These are phyloP conservation scores for Silene conica DNA, from an alignment of 148 eudicot genomes.

Conservation along the genomic window DNA sequence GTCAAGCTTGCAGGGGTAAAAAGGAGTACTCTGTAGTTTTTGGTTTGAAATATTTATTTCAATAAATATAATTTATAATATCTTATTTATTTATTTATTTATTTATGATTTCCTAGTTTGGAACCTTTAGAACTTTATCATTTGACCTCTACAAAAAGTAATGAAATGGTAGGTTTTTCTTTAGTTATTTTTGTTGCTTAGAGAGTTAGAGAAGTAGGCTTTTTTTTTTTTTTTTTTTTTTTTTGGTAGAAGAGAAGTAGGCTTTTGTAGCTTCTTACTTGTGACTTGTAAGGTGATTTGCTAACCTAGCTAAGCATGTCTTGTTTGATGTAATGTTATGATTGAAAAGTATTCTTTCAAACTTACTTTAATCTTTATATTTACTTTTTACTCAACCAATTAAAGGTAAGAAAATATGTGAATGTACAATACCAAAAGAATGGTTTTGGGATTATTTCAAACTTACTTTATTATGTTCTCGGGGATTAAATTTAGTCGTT, in stretches of 20 bases:
- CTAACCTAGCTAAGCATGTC: conserved; percentile 2
- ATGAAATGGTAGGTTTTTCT: conserved; percentile 2
- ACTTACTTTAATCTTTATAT: background rate
- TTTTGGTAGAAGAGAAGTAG: no score
- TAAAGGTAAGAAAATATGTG: background rate
- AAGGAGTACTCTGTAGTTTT: conserved; percentile 11
- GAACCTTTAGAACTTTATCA: conserved; percentile 18
- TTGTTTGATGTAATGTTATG: background rate
- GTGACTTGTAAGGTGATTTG: conserved; percentile 10
- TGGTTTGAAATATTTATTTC: background rate
- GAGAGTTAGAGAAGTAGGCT: background rate
- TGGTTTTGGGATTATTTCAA: no score
- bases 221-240: no score
- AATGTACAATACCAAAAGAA: background rate
- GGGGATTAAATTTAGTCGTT: no score
- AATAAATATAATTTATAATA: background rate
- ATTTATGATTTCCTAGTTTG: conserved; percentile 11
- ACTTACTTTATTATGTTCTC: no score
- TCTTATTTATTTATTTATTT: background rate
- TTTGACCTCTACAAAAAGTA: conserved; percentile 22
- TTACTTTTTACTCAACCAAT: background rate
- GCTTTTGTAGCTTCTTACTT: conserved; percentile 4
- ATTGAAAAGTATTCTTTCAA: background rate
- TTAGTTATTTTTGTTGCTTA: background rate
- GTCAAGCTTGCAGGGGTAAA: conserved; percentile 16